Conservation (phyloP, 192 early-diverging fungal species). For the Gaertneriomyces sp. region DNA sequence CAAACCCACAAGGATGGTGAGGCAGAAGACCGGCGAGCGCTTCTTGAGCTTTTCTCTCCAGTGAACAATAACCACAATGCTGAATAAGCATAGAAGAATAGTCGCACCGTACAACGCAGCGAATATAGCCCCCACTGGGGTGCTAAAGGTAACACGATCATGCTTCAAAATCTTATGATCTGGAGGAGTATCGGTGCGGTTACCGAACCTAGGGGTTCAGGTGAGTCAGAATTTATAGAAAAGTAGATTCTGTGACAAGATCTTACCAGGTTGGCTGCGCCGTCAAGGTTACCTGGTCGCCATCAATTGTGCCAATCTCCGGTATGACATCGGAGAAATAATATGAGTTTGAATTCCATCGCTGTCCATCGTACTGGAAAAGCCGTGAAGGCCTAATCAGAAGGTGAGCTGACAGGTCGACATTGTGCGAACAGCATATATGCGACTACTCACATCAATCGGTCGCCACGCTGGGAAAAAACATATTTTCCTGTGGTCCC, state of each 20-base stretch:
- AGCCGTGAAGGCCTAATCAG: background rate
- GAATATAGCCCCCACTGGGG: background rate
- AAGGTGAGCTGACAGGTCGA: background rate
- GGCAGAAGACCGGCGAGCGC: constrained; percentile 2
- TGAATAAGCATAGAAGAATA: background rate
- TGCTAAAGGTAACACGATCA: background rate
- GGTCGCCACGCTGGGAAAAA: background rate
- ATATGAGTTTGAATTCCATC: background rate
- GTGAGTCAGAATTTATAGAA: no score
- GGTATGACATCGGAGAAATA: background rate
- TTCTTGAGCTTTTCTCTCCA: background rate
- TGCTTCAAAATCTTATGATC: background rate
- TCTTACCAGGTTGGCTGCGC: background rate
- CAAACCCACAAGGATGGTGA: constrained; percentile 1
- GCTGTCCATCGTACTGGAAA: background rate
- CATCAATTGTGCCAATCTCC: constrained; percentile 6
- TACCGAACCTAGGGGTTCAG: background rate
- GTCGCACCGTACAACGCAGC: background rate
- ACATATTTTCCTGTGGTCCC: background rate
- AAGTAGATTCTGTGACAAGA: no score
- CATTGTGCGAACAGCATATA: background rate
- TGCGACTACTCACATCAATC: background rate
- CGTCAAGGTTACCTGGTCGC: background rate
- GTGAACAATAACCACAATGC: background rate
- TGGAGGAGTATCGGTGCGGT: background rate